phyloP scores from a whole-genome alignment of 306 rosid genomes.

The Dalbergia oliveri region DNA sequence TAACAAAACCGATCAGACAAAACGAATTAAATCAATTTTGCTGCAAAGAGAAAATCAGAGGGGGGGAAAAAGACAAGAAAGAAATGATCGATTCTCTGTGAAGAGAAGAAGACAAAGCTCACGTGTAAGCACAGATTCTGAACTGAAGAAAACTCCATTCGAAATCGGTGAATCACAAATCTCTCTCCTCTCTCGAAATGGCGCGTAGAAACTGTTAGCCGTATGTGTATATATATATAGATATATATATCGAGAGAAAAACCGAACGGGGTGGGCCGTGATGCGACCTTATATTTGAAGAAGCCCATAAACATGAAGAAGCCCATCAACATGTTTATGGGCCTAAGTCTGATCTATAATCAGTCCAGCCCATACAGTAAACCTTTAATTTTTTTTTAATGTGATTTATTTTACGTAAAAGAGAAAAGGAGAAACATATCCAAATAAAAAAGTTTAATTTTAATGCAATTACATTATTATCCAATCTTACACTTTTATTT shows the following conservation, averaged over 20 bases:
- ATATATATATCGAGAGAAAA: not conserved
- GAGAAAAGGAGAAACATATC: too few relatives aligned
- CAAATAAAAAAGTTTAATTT: too few relatives aligned
- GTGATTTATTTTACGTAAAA: too few relatives aligned
- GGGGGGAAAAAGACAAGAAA: too few relatives aligned
- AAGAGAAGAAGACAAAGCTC: slow-evolving; percentile 36
- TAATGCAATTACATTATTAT: too few relatives aligned
- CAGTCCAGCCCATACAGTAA: not conserved
- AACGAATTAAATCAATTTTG: not conserved
- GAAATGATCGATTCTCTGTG: not conserved
- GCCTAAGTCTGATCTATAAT: slow-evolving; percentile 7
- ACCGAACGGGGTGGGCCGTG: not conserved
- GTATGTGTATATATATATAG: too few relatives aligned
- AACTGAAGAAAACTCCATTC: slow-evolving; percentile 49
- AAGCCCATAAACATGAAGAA: too few relatives aligned
- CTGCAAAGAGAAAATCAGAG: not conserved
- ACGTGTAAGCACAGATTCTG: slow-evolving; percentile 52
- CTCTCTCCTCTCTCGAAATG: slow-evolving; percentile 13
- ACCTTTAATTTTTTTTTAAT: not conserved
- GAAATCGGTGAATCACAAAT: not conserved
- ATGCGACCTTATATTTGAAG: not conserved
- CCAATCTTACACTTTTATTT: too few relatives aligned
- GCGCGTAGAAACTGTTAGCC: slow-evolving; percentile 36
- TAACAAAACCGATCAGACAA: slow-evolving; percentile 2
- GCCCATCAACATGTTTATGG: slow-evolving; percentile 28